Evolutionary conservation across 345 rosid species (phyloP).

Genomic region (Nephelium lappaceum): DNA sequence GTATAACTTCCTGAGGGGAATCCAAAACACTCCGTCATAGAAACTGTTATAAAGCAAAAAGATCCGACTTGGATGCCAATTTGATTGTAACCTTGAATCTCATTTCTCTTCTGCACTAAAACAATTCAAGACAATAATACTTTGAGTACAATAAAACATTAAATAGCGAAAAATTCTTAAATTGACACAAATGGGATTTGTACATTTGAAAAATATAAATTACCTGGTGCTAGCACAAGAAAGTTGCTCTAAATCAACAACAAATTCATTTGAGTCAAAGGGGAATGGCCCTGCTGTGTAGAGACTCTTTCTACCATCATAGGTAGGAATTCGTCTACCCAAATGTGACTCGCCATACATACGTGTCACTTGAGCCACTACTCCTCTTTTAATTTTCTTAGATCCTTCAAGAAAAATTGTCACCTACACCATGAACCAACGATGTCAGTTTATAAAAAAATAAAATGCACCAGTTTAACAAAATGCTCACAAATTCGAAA

Average conservation of each 20-base stretch:
- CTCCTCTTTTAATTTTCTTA: slow-evolving; percentile 40
- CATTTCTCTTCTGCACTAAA: slow-evolving; percentile 48
- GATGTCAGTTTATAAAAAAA: background rate
- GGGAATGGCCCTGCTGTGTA: slow-evolving; percentile 76
- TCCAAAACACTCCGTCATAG: slow-evolving; percentile 41
- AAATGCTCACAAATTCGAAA: no score
- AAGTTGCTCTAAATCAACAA: slow-evolving; percentile 36
- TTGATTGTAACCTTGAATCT: slow-evolving; percentile 55
- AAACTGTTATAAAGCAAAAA: slow-evolving; percentile 46
- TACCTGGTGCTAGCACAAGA: slow-evolving; percentile 33
- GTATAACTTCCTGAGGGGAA: slow-evolving; percentile 60
- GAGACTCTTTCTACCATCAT: slow-evolving; percentile 68
- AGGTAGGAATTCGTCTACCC: slow-evolving; percentile 46
- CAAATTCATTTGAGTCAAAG: slow-evolving; percentile 59
- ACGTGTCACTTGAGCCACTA: slow-evolving; percentile 27
- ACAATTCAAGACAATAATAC: background rate
- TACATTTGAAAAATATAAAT: background rate
- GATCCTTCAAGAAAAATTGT: slow-evolving; percentile 54
- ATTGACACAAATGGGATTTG: background rate
- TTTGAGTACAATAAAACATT: background rate
- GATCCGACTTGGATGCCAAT: slow-evolving; percentile 46
- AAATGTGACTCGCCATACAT: slow-evolving; percentile 36
- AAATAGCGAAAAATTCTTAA: background rate
- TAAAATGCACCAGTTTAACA: no score
- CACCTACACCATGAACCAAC: slow-evolving; percentile 39